Evolutionary conservation across 2,329 filamentous ascomycete genomes (phyloP), one percentile per base, ranked within the genome.

Genomic region (Epichloe scottii): DNA sequence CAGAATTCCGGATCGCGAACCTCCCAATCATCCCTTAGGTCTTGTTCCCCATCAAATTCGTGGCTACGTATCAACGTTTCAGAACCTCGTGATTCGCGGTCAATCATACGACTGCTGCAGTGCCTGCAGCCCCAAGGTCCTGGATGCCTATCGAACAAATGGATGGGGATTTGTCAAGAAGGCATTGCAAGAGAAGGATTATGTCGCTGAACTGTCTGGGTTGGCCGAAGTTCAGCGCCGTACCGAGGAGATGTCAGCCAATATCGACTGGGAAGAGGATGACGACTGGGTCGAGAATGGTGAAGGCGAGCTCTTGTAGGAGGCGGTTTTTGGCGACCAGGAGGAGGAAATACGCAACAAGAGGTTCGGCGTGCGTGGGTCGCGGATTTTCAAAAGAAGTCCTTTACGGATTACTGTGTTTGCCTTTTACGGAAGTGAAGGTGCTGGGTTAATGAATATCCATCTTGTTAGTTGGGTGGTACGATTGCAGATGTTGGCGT

Each of bases 21-120:
- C 75, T 17, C 68, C 67, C 4, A 71, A 78, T 49, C 78, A 85
- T 59, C 75, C 82, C 2, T 72, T 86, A 2, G 83, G 82, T 21
- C 76, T 85, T 14, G 79, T 93, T 0, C 87, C 88, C 1, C 88
- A 94, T 64, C 85, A 88, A 56, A 82, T 93, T 49, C 82, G 88
- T 34, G 87, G 87, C 23, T 90, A 86, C 63, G 72, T 90, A 21
- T 79, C 81, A 35, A 84, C 75, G 3, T 93, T 88, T 65, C 79
- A 82, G 60, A 89, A 85, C 56, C 74, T 90, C 53, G 73, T 84
- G 38, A 82, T 93, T 57, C 80, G 77, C 49, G 87, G 87, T 8
- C 76, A 80, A 57, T 84, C 85, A 0, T 94, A 90, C 64, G 82
- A 89, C 51, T 84, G 82, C 65, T 94, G 88, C 66, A 89, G 85